Percentiles rank a stretch among this genome's conserved stretches.
Evolutionary conservation across 495 filamentous ascomycete species (phyloP).

Genomic region (Aspergillus steynii): DNA sequence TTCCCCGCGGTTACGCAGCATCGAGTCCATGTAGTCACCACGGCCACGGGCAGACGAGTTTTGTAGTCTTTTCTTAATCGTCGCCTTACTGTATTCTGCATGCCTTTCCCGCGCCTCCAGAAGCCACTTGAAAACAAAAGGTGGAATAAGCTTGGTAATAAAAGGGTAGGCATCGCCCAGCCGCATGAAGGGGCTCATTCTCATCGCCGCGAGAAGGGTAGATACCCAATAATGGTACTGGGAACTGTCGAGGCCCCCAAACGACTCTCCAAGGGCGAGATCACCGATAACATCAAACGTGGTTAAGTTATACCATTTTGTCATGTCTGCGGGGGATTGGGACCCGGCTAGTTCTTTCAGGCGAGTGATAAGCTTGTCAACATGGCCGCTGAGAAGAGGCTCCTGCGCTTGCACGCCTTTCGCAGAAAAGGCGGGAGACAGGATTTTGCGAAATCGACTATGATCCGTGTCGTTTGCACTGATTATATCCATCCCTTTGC

Average conservation of each 20-base stretch:
- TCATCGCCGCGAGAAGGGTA: background rate
- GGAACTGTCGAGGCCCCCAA: constrained; percentile 49
- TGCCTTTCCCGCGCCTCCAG: background rate
- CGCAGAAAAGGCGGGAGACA: constrained; percentile 54
- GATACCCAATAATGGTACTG: constrained; percentile 51
- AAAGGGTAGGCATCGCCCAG: too few relatives aligned
- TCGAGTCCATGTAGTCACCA: constrained; percentile 10
- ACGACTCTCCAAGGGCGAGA: constrained; percentile 56
- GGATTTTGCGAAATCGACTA: constrained; percentile 23
- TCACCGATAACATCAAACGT: constrained; percentile 62
- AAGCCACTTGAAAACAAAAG: constrained; percentile 3
- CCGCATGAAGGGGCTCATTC: background rate
- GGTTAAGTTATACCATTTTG: constrained; percentile 54
- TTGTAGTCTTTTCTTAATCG: background rate
- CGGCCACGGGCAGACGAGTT: constrained; percentile 17
- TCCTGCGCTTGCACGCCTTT: constrained; percentile 52
- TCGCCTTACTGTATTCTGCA: constrained; percentile 7
- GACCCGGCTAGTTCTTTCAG: constrained; percentile 25
- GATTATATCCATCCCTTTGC: background rate
- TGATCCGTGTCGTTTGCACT: constrained; percentile 9
- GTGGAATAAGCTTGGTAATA: constrained; percentile 26
- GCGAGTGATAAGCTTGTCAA: constrained; percentile 47
- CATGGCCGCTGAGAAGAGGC: constrained; percentile 44
- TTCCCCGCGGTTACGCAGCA: constrained; percentile 20
- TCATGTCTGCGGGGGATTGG: constrained; percentile 29